Evolutionary conservation across 768 basidiomycete genomes (phyloP), one percentile per base, ranked within the genome.

Genomic region (Amyloporia xantha): DNA sequence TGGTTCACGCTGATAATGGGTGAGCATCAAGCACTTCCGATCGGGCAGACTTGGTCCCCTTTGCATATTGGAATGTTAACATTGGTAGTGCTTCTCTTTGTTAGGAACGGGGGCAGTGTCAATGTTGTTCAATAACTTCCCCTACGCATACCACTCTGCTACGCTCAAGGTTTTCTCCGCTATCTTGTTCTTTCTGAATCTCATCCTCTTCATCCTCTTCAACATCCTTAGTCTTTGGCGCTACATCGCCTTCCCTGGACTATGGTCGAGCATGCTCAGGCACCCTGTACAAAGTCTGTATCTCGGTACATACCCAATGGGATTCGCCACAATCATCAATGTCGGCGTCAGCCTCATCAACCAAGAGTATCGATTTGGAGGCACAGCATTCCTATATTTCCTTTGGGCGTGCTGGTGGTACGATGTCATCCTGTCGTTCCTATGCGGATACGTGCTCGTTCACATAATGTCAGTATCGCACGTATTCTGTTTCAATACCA

Each of bases 371-470:
- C 65, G 64, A n/a, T 57, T 69, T 28, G 74, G 71, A 2, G 66
- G 68, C 7, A 51, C 15, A 0, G 47, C 51, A 9, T 67, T 75
- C 33, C 62, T 75, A 26, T 73, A 67, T 48, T 60, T 67, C 26
- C 51, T 75, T 21, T 75, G 77, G 69, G 76, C 62, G n/a, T 64
- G 74, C 39, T 80, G 78, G 78, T 79, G 75, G 77, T 33, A 75
- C 23, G 73, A 75, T 75, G 21, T 73, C 74, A 53, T 66, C 66
- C 1, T 41, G 61, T 0, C 49, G 71, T 19, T 72, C 77, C 5
- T 66, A 74, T 36, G 6, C 47, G 74, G 71, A 37, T 69, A 78
- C 36, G 77, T 75, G 15, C 69, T 77, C 68, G 48, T 78, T 4
- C 69, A 76, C 54, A 60, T 65, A 2, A 78, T 79, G 78, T 77